phyloP scores from a whole-genome alignment of 208 protist genomes.

The Leptomonas pyrrhocoris region DNA sequence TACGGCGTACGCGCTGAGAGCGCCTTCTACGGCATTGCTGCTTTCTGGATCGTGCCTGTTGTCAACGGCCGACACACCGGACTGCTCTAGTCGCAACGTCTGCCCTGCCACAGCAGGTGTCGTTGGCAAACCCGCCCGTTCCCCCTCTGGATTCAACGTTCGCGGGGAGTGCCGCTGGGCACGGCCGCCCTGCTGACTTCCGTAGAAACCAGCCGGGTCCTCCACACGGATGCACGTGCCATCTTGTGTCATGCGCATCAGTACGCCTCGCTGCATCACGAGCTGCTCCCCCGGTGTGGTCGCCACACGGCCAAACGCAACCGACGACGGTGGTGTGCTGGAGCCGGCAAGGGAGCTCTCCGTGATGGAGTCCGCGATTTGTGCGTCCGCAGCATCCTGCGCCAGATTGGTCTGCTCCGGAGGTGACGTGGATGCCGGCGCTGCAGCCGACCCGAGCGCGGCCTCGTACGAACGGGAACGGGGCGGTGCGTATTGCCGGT shows the following conservation, averaged over 20 bases:
- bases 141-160: neutral
- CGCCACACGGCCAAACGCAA: constrained; percentile 10
- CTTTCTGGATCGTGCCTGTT: neutral
- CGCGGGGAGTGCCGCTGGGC: neutral
- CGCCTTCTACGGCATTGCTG: neutral
- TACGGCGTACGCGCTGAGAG: constrained; percentile 7
- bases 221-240: constrained; percentile 24
- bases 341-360: constrained; percentile 23
- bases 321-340: constrained; percentile 23
- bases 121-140: neutral
- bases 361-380: constrained; percentile 7
- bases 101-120: too few relatives aligned
- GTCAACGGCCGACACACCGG: neutral
- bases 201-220: neutral
- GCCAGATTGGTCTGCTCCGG: neutral
- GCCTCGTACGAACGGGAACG: constrained; percentile 10
- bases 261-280: constrained; percentile 59
- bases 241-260: constrained; percentile 39
- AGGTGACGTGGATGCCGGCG: neutral
- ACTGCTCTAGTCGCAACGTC: neutral
- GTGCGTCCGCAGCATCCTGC: neutral
- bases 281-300: constrained; percentile 29
- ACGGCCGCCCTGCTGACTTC: neutral
- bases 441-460: neutral
- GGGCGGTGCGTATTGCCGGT: constrained; percentile 32